phyloP scores from a whole-genome alignment of 768 basidiomycete genomes.

The Punctularia strigosozonata region DNA sequence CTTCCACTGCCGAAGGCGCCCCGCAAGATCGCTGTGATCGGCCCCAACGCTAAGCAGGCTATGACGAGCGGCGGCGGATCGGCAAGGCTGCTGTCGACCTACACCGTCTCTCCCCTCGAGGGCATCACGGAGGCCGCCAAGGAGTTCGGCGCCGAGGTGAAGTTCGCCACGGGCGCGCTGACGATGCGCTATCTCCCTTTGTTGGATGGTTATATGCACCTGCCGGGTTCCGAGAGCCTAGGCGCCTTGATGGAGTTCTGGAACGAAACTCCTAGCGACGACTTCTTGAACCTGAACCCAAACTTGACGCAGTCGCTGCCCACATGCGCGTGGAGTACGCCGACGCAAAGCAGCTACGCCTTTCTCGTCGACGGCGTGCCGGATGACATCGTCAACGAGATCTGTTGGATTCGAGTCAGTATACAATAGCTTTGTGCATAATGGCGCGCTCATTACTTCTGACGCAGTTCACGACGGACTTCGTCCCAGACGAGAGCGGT shows the following conservation, averaged over 20 bases:
- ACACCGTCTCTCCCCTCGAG: conserved; percentile 44
- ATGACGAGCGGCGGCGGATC: conserved; percentile 51
- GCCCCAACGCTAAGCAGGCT: conserved; percentile 44
- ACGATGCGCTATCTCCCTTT: conserved; percentile 38
- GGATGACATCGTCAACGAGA: conserved; percentile 26
- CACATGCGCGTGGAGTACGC: conserved; percentile 24
- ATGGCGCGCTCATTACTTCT: conserved; percentile 12
- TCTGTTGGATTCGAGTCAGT: conserved; percentile 30
- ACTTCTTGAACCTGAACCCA: conserved; percentile 19
- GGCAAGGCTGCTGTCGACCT: conserved; percentile 37
- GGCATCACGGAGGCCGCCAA: conserved; percentile 35
- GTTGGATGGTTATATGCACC: conserved; percentile 33
- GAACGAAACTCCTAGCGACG: conserved; percentile 29
- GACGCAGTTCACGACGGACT: conserved; percentile 26
- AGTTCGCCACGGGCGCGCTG: conserved; percentile 30
- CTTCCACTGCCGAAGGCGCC: conserved; percentile 28
- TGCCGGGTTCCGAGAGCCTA: conserved; percentile 18
- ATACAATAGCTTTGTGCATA: conserved; percentile 7
- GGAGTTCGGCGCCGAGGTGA: conserved; percentile 33
- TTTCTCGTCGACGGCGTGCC: conserved; percentile 32
- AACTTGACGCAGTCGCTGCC: conserved; percentile 16
- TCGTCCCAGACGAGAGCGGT: conserved; percentile 39
- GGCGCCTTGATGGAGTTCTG: conserved; percentile 33
- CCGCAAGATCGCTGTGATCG: conserved; percentile 47
- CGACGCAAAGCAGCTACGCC: conserved; percentile 22